Percentiles rank a stretch among this genome's conserved stretches.
These are phyloP conservation scores for Rosa lucieae DNA, from an alignment of 306 rosid genomes.

Conservation along the genomic window DNA sequence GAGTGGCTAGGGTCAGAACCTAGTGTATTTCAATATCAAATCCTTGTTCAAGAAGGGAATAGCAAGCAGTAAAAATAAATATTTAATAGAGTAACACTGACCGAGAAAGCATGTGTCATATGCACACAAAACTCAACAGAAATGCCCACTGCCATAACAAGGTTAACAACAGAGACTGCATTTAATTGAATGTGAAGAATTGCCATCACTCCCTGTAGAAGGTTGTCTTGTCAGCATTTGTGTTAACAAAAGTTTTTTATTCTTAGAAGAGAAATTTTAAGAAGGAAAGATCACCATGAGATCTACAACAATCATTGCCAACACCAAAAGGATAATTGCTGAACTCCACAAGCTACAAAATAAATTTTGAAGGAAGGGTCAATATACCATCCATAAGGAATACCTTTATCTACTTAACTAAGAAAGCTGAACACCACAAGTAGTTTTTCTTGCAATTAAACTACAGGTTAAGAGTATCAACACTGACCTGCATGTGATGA, in stretches of 20 bases:
- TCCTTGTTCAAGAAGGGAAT: not conserved
- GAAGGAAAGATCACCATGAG: conserved; percentile 65
- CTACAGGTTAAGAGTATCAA: conserved; percentile 21
- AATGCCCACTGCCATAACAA: conserved; percentile 96
- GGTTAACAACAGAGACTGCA: conserved; percentile 95
- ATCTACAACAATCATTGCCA: conserved; percentile 90
- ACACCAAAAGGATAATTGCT: conserved; percentile 83
- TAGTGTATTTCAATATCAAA: not conserved
- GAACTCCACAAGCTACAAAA: conserved; percentile 90
- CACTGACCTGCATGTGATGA: conserved; percentile 84
- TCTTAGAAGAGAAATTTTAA: conserved; percentile 1
- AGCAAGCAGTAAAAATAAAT: not conserved
- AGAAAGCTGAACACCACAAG: not conserved
- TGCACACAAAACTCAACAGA: conserved; percentile 98
- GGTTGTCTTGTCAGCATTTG: conserved; percentile 24
- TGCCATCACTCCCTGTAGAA: conserved; percentile 93
- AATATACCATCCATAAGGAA: not conserved
- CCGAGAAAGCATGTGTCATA: conserved; percentile 85
- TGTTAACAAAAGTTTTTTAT: too few species aligned
- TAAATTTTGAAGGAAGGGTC: conserved; percentile 3
- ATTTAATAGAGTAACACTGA: conserved; percentile 43
- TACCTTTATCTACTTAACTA: not conserved
- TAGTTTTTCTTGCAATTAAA: not conserved
- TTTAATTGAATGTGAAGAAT: conserved; percentile 90
- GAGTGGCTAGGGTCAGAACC: not conserved